Evolutionary conservation across 768 basidiomycete species (phyloP), one percentile per base, ranked within the genome.

Genomic region (Termitomyces heimii): DNA sequence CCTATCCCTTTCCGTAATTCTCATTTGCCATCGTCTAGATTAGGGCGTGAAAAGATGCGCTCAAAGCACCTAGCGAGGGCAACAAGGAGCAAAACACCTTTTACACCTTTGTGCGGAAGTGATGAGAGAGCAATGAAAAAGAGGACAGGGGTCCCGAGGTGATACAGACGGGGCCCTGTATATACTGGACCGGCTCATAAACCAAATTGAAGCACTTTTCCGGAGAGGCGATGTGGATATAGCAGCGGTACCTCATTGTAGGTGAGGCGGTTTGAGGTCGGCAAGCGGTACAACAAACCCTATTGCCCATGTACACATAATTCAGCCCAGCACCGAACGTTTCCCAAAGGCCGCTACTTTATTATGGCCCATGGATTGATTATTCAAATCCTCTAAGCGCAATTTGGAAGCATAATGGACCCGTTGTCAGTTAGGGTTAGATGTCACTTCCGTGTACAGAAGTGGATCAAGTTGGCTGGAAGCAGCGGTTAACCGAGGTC

Each of bases 361-460:
- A 51, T 51, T 32, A 48, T 28, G 54, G 60, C 66, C 63, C 60
- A 62, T 61, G 59, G 62, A 65, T 63, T 63, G 63, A 54, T 58
- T 65, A 58, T 62, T 44, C 46, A 49, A 24, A 63, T 63, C 58
- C 70, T 70, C 57, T 61, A 68, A 75, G 72, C 68, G 60, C 46
- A 9, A 63, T 60, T 46, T 53, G 69, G 67, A 69, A 66, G 68
- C 62, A 49, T 71, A 55, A 55, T 61, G 63, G 63, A 68, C 71
- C 75, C 65, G 65, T 64, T 65, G 59, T 66, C 64, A 67, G 74
- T 77, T 84, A 83, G 81, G 83, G 83, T 84, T 84, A 83, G 80
- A 79, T 75, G 70, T 70, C 80, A 79, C 79, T 74, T 69, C 71
- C 66, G 52, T 63, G 67, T 66, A 66, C 63, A 68, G 67, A 69